phyloP scores from a whole-genome alignment of 1,284 basidiomycete genomes.

The Stereum hirsutum region DNA sequence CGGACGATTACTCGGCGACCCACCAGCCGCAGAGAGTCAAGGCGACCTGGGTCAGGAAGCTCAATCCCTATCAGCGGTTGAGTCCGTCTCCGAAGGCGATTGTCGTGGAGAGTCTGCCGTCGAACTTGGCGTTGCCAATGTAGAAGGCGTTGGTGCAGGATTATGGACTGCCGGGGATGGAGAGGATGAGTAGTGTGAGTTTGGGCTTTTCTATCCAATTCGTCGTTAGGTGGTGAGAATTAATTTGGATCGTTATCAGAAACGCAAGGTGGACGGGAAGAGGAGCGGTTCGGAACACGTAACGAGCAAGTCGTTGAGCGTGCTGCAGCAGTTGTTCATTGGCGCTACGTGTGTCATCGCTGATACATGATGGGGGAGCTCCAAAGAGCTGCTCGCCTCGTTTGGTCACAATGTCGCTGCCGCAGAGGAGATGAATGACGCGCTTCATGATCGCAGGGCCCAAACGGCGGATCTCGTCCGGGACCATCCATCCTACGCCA shows the following conservation, averaged over 20 bases:
- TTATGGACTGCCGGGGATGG: conserved; percentile 32
- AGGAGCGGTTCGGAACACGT: conserved; percentile 33
- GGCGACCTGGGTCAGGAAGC: conserved; percentile 61
- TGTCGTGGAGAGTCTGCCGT: conserved; percentile 62
- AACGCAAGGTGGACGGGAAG: background rate
- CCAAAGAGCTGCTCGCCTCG: conserved; percentile 58
- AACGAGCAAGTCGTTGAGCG: conserved; percentile 44
- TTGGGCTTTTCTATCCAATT: no score
- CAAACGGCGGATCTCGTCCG: conserved; percentile 85
- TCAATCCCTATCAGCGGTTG: conserved; percentile 88
- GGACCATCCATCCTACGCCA: conserved; percentile 86
- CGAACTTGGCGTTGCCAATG: conserved; percentile 67
- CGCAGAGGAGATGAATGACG: conserved; percentile 49
- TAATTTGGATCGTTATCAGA: conserved; percentile 1
- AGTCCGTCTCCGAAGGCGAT: conserved; percentile 67
- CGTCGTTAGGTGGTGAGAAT: no score
- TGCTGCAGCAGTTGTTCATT: conserved; percentile 58
- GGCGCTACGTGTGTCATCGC: conserved; percentile 43
- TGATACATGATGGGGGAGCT: background rate
- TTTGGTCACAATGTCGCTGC: conserved; percentile 41
- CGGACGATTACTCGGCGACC: conserved; percentile 54
- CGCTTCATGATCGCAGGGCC: conserved; percentile 66
- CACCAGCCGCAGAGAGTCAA: conserved; percentile 43
- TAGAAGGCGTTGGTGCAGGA: conserved; percentile 68
- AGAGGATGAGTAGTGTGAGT: conserved; percentile 13